Evolutionary conservation across 73 alveolate genomes (phyloP), one percentile per base, ranked within the genome.

Genomic region (Blepharisma japonicum): DNA sequence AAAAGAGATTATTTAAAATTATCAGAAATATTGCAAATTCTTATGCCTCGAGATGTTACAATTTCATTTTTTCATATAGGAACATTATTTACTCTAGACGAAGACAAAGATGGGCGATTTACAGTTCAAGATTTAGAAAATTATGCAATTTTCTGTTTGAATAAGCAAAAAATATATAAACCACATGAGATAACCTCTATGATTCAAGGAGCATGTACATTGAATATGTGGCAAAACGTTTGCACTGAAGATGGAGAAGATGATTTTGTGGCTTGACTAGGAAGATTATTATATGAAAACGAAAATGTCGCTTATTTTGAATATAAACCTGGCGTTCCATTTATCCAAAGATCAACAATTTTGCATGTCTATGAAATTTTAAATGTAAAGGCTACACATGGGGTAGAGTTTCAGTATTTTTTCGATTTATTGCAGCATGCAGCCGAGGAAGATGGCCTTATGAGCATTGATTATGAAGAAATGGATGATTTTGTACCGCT

Each of bases 401-500:
- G 94, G 68, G 88, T 95, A 39, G 99, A 95, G 85, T 94, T 95
- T 84, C 92, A 93, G 81, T 78, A 89, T 68, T 95, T 94, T 82
- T 91, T 95, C 77, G 97, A 93, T 66, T 84, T 95, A 56, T 77
- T 95, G 91, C 86, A 95, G 90, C 81, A 91, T 54, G 93, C 91
- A 51, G 97, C 97, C 0, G 98, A 95, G 80, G 99, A 95, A 81
- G 83, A 85, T 54, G 96, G 95, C 9, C 88, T 90, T 50, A 91
- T 91, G 95, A 80, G 68, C 45, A 87, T 91, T 23, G 95, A 91
- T 81, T 88, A 95, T 68, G 96, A 91, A 81, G 96, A 90, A 74
- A 82, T 93, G 82, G 99, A 95, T 82, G 98, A 95, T 77, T 95
- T 80, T 78, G 97, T 95, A n/a, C 96, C 98, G 7, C 74, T 95